A percentile compares a stretch with the other conserved stretches of the same genome.
Conservation (phyloP, 2,329 filamentous ascomycete species). For the Trichoderma pleuroti region DNA sequence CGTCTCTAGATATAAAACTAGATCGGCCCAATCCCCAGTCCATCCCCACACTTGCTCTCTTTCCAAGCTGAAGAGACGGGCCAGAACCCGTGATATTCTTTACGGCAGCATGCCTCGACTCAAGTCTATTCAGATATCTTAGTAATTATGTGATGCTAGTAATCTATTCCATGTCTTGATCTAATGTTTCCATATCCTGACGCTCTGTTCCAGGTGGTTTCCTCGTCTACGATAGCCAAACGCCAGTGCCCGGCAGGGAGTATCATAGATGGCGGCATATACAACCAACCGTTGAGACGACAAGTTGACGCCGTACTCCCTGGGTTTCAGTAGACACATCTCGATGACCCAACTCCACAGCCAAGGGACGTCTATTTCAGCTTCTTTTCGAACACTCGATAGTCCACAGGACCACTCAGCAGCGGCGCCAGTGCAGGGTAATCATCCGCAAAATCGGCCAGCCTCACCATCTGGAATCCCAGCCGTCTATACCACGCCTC, state of each 20-base stretch:
- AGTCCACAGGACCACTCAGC: slow-evolving; percentile 29
- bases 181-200: not conserved
- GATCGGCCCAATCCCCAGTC: not conserved
- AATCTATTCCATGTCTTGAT: not conserved
- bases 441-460: slow-evolving; percentile 29
- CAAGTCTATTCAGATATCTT: not conserved
- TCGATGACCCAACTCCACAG: not conserved
- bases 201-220: not conserved
- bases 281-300: not conserved
- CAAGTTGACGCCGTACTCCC: not conserved
- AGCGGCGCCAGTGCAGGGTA: slow-evolving; percentile 28
- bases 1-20: not conserved
- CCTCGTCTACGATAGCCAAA: not conserved
- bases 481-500: slow-evolving; percentile 30
- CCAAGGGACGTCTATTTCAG: not conserved
- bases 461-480: slow-evolving; percentile 28
- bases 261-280: not conserved
- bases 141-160: not conserved
- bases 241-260: not conserved
- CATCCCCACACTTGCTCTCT: not conserved
- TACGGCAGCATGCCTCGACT: not conserved
- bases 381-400: slow-evolving; percentile 30
- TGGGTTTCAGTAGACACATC: not conserved
- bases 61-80: not conserved
- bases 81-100: not conserved